These are phyloP conservation scores for Aspergillus thermomutatus DNA, from an alignment of 2,329 filamentous ascomycete genomes.

Conservation along the genomic window DNA sequence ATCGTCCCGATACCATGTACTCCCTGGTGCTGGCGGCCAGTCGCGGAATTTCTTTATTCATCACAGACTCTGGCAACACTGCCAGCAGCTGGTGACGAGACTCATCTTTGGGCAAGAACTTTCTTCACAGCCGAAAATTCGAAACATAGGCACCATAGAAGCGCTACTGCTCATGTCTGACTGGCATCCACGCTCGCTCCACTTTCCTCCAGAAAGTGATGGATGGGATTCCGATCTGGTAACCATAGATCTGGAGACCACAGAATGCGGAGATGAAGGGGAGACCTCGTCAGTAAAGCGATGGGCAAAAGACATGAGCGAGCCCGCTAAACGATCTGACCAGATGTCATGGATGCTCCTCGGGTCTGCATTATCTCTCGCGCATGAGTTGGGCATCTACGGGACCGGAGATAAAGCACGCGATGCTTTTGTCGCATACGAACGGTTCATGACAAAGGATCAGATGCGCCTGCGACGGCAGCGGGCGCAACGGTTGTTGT, in stretches of 20 bases:
- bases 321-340: conserved; percentile 53
- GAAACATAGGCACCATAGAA: conserved; percentile 51
- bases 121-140: conserved; percentile 46
- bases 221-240: conserved; percentile 56
- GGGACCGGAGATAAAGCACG: conserved; percentile 39
- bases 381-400: conserved; percentile 53
- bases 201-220: conserved; percentile 51
- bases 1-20: conserved; percentile 50
- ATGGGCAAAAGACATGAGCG: conserved; percentile 54
- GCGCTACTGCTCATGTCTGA: conserved; percentile 51
- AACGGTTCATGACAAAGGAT: conserved; percentile 26
- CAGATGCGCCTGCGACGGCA: conserved; percentile 32
- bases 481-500: conserved; percentile 39
- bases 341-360: conserved; percentile 61
- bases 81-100: conserved; percentile 51
- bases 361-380: conserved; percentile 51
- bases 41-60: conserved; percentile 54
- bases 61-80: conserved; percentile 53
- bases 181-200: conserved; percentile 52
- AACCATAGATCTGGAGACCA: conserved; percentile 37
- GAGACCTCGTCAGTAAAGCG: conserved; percentile 31
- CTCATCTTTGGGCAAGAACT: conserved; percentile 55
- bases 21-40: conserved; percentile 42
- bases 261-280: conserved; percentile 25
- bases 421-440: conserved; percentile 18